These are phyloP conservation scores for Sanguinoderma infundibulare DNA, from an alignment of 1,284 basidiomycete genomes.

Conservation along the genomic window DNA sequence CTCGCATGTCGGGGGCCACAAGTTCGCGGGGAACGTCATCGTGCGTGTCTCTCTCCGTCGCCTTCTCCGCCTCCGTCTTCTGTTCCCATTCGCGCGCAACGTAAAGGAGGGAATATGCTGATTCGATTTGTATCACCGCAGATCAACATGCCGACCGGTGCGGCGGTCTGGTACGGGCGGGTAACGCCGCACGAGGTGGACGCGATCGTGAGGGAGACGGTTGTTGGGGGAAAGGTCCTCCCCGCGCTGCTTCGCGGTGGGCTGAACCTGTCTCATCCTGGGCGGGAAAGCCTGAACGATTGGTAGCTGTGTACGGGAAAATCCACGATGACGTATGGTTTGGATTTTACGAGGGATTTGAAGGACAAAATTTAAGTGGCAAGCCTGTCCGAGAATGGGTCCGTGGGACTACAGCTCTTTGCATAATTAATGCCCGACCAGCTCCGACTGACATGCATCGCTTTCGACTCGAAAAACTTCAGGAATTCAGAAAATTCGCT, in stretches of 20 bases:
- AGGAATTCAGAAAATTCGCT: too few relatives aligned
- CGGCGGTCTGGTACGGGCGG: slow-evolving; percentile 91
- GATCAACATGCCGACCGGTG: slow-evolving; percentile 87
- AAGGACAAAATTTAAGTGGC: too few relatives aligned
- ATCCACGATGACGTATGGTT: too few relatives aligned
- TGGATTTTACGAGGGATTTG: background rate
- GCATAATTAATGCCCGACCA: too few relatives aligned
- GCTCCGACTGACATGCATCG: too few relatives aligned
- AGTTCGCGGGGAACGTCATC: slow-evolving; percentile 92
- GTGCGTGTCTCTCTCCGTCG: slow-evolving; percentile 50
- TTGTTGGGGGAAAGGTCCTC: slow-evolving; percentile 82
- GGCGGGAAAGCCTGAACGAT: slow-evolving; percentile 68
- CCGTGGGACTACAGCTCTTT: too few relatives aligned
- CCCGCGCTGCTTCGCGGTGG: slow-evolving; percentile 86
- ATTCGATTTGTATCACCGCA: slow-evolving; percentile 33
- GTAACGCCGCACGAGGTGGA: slow-evolving; percentile 89
- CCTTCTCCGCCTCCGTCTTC: background rate
- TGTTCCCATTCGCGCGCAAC: background rate
- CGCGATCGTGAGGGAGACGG: slow-evolving; percentile 85
- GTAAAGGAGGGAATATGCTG: background rate
- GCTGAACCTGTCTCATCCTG: slow-evolving; percentile 69
- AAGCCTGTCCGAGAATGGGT: too few relatives aligned
- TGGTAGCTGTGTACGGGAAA: slow-evolving; percentile 53
- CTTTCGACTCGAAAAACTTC: too few relatives aligned
- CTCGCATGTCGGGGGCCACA: slow-evolving; percentile 91